Percentiles rank a stretch among this genome's conserved stretches.
Conservation (phyloP, 1,284 basidiomycete species). For the Takashimella koratensis region DNA sequence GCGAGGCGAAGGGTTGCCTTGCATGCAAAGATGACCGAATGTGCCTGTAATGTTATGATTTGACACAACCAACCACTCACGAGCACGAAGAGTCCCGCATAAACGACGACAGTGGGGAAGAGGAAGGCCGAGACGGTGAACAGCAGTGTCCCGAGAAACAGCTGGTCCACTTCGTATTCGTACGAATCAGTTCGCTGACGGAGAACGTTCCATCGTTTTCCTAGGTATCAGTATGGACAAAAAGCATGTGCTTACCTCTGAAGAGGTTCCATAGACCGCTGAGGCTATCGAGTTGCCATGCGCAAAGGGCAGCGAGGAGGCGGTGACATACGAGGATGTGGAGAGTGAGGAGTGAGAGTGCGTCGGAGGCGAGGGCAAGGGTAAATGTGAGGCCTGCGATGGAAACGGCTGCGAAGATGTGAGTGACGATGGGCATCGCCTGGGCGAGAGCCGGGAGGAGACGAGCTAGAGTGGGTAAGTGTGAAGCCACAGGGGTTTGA, state of each 20-base stretch:
- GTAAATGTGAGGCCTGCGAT: slow-evolving; percentile 31
- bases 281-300: slow-evolving; percentile 60
- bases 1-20: slow-evolving; percentile 55
- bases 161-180: slow-evolving; percentile 88
- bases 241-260: slow-evolving; percentile 58
- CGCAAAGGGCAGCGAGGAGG: slow-evolving; percentile 63
- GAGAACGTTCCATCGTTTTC: slow-evolving; percentile 80
- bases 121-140: slow-evolving; percentile 90
- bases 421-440: slow-evolving; percentile 7
- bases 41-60: background rate
- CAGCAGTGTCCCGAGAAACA: slow-evolving; percentile 88
- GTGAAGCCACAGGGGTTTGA: background rate
- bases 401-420: slow-evolving; percentile 11
- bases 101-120: slow-evolving; percentile 82
- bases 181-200: slow-evolving; percentile 76
- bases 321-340: slow-evolving; percentile 73
- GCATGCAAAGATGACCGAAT: background rate
- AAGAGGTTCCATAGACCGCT: slow-evolving; percentile 89
- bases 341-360: slow-evolving; percentile 54
- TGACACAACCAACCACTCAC: slow-evolving; percentile 51
- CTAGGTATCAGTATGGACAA: slow-evolving; percentile 52
- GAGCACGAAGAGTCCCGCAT: slow-evolving; percentile 74
- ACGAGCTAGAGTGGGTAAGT: slow-evolving; percentile 9
- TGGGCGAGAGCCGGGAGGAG: slow-evolving; percentile 9
- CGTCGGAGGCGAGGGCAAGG: slow-evolving; percentile 27